Conservation (phyloP, 148 eudicot genomes). For the Rhododendron kiyosumense region DNA sequence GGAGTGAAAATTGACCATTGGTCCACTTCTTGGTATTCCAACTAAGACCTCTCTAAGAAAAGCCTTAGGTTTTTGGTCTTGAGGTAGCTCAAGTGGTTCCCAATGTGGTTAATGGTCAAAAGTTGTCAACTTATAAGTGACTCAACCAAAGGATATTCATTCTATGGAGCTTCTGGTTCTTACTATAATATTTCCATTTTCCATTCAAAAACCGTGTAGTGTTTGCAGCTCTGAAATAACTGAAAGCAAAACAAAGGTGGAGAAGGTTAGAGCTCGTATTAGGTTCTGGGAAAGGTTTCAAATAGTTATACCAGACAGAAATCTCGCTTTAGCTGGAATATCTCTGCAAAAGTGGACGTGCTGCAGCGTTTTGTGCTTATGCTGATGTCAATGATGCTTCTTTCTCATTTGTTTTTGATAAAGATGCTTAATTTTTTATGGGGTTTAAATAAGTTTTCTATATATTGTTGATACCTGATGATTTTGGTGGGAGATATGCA, state of each 20-base stretch:
- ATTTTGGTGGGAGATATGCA: neutral
- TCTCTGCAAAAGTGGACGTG: neutral
- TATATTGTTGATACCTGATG: neutral
- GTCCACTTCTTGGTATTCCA: neutral
- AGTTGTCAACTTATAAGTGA: neutral
- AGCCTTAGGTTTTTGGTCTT: neutral
- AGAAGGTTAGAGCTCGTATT: neutral
- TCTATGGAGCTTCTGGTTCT: neutral
- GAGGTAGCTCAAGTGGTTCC: neutral
- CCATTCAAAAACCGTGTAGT: neutral
- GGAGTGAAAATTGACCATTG: neutral
- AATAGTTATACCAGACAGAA: neutral
- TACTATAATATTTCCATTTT: neutral
- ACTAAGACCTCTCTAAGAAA: neutral
- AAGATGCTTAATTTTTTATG: neutral
- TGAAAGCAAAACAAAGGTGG: neutral
- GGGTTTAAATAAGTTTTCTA: neutral
- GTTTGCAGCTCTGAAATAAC: neutral
- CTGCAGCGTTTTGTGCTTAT: neutral
- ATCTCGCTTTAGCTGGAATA: neutral
- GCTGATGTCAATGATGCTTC: neutral
- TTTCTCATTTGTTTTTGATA: neutral
- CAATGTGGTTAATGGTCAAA: neutral
- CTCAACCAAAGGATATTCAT: neutral
- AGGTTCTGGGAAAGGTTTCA: neutral